Evolutionary conservation across 169 alveolate genomes (phyloP), one percentile per base, ranked within the genome.

Genomic region (Plasmodium billcollinsi): DNA sequence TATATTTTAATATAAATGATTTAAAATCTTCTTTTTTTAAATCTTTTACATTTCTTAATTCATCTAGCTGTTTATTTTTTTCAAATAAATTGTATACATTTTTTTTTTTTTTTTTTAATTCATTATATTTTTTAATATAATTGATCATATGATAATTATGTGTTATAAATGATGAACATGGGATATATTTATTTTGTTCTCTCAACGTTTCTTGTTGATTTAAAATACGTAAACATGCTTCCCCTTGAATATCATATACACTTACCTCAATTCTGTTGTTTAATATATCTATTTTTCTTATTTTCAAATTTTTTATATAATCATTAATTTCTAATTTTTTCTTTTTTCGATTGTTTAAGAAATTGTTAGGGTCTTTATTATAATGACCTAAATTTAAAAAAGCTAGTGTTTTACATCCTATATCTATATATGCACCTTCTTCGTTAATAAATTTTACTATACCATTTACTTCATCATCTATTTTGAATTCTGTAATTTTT

Each of bases 401-500:
- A 7, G 90, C 90, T n/a, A 80, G 62, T 1, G 90, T 80, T 29
- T 80, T 63, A 61, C 90, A 80, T n/a, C 90, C 90, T 39, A 80
- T 80, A 73, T 80, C 85, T 80, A 80, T 54, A 62, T 80, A 80
- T 56, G 90, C 90, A 3, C 90, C 90, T 11, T 80, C 83, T 69
- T 80, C 90, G 50, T 80, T 80, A 15, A 80, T 67, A 29, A 39
- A 49, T 18, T 80, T 39, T 5, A 80, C 76, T 20, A 58, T 63
- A 0, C 90, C 90, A 26, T 49, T 50, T 33, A 80, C 90, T 26
- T 59, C 69, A 65, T 80, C 90, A 69, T 80, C 90, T 15, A 80
- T 54, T 47, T 80, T 80, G 14, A 4, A 80, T 4, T 80, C 67
- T 2, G 90, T 80, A 3, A 80, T 80, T 8, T 80, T 69, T 69